Base-by-base conservation (phyloP, 345 rosid genomes). In the Eucalyptus sp. region DNA sequence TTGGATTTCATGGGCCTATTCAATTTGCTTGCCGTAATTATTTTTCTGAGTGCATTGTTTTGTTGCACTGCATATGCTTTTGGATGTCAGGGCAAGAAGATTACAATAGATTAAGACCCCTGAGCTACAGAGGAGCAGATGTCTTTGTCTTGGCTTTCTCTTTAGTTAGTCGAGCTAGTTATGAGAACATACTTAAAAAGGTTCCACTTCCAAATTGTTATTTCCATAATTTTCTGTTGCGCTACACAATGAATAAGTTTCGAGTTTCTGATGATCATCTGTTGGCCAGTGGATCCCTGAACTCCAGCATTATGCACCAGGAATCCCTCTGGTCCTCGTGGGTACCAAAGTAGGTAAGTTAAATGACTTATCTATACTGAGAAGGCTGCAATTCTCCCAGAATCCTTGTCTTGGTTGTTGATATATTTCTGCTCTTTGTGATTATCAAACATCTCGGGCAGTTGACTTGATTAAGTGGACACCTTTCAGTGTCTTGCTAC, bases 41-140 rank as follows among this genome's bases (percentile, higher is more conserved):
- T 37, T 37, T 37, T 20, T 41, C 83, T 71, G 48, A 18, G 48
- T 71, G 48, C 54, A 50, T 43, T 15, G 41, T 31, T 60, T 66
- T 64, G 22, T 50, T 33, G 37, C 33, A 51, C 76, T 44, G 33
- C n/a, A 31, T 79, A n/a, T 41, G 56, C 52, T 87, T 60, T 88
- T 85, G 43, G 66, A 62, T 87, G 88, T 60, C 86, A 97, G 99
- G 99, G n/a, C 99, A 97, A 93, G 99, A 97, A 90, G 99, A 97
- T 89, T 97, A 96, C 92, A 97, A 97, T 89, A 95, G 99, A 88
- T 90, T 97, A 91, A 95, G 99, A 94, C 99, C 99, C 79, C 92
- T 97, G 93, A 97, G 99, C 93, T 97, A 97, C 94, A 95, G 99
- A 95, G 99, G 97, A 54, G 99, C 96, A 25, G 99, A 97, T 91